Evolutionary conservation across 805 yeast genomes (phyloP), one percentile per base, ranked within the genome.

Genomic region (Ogataea henricii): DNA sequence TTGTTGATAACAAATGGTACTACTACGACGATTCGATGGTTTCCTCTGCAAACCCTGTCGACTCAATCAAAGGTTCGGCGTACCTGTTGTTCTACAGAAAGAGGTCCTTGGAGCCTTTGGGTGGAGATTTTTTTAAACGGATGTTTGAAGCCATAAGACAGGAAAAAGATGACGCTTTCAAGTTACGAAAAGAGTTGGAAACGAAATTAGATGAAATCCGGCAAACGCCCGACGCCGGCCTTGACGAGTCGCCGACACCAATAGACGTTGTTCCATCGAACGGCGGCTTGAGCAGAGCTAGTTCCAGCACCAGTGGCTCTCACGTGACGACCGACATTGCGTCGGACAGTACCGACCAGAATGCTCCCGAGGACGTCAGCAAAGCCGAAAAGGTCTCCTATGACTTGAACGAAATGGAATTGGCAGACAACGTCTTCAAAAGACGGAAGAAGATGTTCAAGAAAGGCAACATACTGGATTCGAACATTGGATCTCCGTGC

Each of bases 21-120:
- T 87, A 90, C 63, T 92, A 77, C 64, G 91, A 92, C 63, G 99
- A 92, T 63, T 82, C 96, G 1, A 68, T 85, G 26, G 97, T 90
- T 1, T 67, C 81, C 0, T 71, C 71, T 16, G 74, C 82, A 0
- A 74, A 78, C 42, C 87, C 96, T 0, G 73, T 73, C 23, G 77
- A 81, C 18, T 68, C 87, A 8, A 69, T 88, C 9, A 76, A 84
- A 6, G 84, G 88, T 1, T 89, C 95, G 3, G 98, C 98, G 0
- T 92, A 92, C 65, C 70, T 92, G 49, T 67, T 92, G 44, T 92
- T 94, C 60, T 92, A 94, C 67, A 75, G 91, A 52, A 82, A 82
- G 50, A 62, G 83, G 56, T 56, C 73, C 0, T 27, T 57, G 0
- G 58, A 53, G 3, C 64, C 65, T 12, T 58, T 81, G 22, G 88